Base-by-base conservation (phyloP, 2,329 filamentous ascomycete species). In the Penicillium sp. region DNA sequence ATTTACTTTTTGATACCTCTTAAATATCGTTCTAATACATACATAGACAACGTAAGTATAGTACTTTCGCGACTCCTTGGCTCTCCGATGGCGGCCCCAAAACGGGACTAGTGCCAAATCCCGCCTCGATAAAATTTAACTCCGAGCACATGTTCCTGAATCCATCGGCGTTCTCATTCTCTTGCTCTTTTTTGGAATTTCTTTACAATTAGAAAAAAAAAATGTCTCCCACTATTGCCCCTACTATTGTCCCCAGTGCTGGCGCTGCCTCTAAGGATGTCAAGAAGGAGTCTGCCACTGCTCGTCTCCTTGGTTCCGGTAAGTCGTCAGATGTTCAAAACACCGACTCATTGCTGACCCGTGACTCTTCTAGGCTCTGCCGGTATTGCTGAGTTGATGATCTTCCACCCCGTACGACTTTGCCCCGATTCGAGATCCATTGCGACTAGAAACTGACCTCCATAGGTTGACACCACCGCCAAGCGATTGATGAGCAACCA, bases 401-500 rank as follows among this genome's bases (percentile, higher is more conserved):
- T 97, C 75, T 97, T 97, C 82, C 91, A 96, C 74, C 91, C 91
- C 62, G 91, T 91, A 82, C 66, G 82, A 73, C 49, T 42, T 54
- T 22, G 16, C 26, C 7, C 16, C 39, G 26, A 45, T 29, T 11
- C 16, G 11, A 24, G 29, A 35, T n/a, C 24, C 10, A 13, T 46
- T 48, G 26, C 45, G 24, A 37, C 35, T 34, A 5, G 34, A 48
- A 52, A 52, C 68, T 74, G 62, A 73, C 58, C 39, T 31, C 32
- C 43, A 70, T 46, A 93, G 89, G 90, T 99, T 75, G 94, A 99
- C 79, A 99, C 94, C 49, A 97, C 95, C 70, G 93, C 94, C 62
- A 99, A 99, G 83, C 90, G 94, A 66, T 85, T 99, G 78, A 99
- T 99, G 94, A 97, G 92, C 85, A 97, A 99, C 78, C 89, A 96